phyloP scores from a whole-genome alignment of 306 rosid species.

The Prinsepia uniflora region DNA sequence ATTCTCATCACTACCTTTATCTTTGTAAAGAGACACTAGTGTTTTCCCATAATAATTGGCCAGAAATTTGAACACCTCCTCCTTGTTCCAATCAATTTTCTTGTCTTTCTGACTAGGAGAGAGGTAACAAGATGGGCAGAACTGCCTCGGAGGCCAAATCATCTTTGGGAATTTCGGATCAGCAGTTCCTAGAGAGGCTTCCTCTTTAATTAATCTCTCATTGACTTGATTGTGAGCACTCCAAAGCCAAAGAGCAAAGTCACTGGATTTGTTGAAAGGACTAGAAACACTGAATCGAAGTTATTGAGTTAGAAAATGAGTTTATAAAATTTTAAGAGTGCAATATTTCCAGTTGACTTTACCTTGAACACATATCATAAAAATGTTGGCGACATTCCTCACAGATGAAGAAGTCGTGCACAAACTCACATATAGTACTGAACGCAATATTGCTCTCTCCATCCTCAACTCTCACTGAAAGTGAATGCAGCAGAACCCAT shows the following conservation, averaged over 20 bases:
- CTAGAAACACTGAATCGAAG: conserved; percentile 48
- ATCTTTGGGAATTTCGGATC: conserved; percentile 93
- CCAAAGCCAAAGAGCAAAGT: conserved; percentile 91
- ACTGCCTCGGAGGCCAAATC: conserved; percentile 86
- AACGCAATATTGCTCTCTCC: conserved; percentile 87
- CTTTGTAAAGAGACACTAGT: conserved; percentile 57
- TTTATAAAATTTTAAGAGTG: conserved; percentile 17
- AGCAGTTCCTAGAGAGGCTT: conserved; percentile 57
- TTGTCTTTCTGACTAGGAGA: conserved; percentile 38
- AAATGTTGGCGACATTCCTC: conserved; percentile 96
- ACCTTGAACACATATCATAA: conserved; percentile 83
- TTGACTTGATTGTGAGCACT: conserved; percentile 74
- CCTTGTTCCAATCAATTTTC: conserved; percentile 61
- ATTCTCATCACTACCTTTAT: conserved; percentile 34
- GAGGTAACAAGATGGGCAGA: conserved; percentile 63
- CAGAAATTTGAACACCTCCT: conserved; percentile 60
- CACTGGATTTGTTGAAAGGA: conserved; percentile 77
- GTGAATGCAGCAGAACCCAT: conserved; percentile 96
- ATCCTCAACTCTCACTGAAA: conserved; percentile 80
- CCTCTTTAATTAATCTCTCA: conserved; percentile 70
- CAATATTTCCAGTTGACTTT: conserved; percentile 10
- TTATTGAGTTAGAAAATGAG: conserved; percentile 27
- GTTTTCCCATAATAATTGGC: conserved; percentile 53
- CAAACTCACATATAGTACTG: conserved; percentile 69
- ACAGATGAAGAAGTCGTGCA: conserved; percentile 85